These are phyloP conservation scores for Phytophthora meadii DNA, from an alignment of 352 stramenopile species.

Conservation along the genomic window DNA sequence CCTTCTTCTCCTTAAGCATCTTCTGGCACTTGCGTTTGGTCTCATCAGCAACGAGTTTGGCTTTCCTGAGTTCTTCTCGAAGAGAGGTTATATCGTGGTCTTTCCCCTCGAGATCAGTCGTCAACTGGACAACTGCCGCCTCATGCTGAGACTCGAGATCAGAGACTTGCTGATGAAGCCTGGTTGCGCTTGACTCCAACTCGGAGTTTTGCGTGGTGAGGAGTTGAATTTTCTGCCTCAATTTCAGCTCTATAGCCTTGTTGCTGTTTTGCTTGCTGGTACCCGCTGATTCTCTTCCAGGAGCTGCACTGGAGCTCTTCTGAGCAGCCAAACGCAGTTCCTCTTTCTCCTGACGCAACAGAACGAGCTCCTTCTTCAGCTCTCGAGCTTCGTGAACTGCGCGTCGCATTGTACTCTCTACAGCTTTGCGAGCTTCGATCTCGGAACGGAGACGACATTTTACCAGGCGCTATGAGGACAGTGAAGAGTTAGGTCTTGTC, in stretches of 20 bases:
- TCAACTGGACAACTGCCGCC: slow-evolving; percentile 18
- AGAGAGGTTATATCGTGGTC: slow-evolving; percentile 24
- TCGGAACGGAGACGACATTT: slow-evolving; percentile 83
- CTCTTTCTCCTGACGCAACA: slow-evolving; percentile 80
- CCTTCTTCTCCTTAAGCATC: slow-evolving; percentile 61
- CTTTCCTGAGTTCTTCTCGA: slow-evolving; percentile 51
- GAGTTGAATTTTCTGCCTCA: slow-evolving; percentile 41
- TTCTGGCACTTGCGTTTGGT: slow-evolving; percentile 58
- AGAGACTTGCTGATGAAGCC: slow-evolving; percentile 45
- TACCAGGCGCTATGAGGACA: slow-evolving; percentile 57
- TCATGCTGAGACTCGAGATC: slow-evolving; percentile 34
- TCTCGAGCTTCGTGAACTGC: slow-evolving; percentile 74
- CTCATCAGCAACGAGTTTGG: slow-evolving; percentile 42
- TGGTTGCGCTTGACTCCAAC: slow-evolving; percentile 14
- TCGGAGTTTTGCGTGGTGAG: slow-evolving; percentile 30
- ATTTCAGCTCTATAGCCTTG: slow-evolving; percentile 23
- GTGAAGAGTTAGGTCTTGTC: not conserved
- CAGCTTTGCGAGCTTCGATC: slow-evolving; percentile 74
- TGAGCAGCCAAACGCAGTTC: slow-evolving; percentile 45
- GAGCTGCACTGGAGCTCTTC: slow-evolving; percentile 17
- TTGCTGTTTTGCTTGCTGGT: slow-evolving; percentile 18
- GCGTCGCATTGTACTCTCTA: slow-evolving; percentile 77
- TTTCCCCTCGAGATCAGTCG: slow-evolving; percentile 33
- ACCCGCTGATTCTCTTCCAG: slow-evolving; percentile 15
- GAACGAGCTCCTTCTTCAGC: slow-evolving; percentile 79